phyloP scores from a whole-genome alignment of 176 grass and related monocot genomes.

The Avena insularis region DNA sequence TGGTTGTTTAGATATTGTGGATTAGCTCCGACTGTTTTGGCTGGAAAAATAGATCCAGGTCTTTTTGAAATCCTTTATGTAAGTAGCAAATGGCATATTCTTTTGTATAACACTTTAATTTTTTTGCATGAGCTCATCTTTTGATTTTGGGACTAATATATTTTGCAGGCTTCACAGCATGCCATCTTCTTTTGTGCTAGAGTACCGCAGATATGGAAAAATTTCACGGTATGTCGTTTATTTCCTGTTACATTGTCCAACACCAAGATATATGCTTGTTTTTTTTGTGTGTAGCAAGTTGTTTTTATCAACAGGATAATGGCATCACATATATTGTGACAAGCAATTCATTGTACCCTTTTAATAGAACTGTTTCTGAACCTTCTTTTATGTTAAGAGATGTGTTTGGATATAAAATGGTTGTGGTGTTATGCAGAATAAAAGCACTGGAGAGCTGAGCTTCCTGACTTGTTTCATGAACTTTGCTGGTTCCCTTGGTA shows the following conservation, averaged over 20 bases:
- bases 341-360: conserved; percentile 21
- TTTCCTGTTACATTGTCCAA: conserved; percentile 1
- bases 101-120: conserved; percentile 2
- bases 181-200: conserved; percentile 97
- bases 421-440: conserved; percentile 70
- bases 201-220: conserved; percentile 97
- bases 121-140: not conserved
- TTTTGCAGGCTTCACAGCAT: conserved; percentile 86
- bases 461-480: conserved; percentile 98
- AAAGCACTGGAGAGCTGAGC: conserved; percentile 88
- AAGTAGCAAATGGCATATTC: conserved; percentile 34
- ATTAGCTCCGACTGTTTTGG: conserved; percentile 80
- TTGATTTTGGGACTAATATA: conserved; percentile 26
- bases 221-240: conserved; percentile 65
- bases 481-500: conserved; percentile 89
- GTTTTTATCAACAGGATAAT: not conserved
- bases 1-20: conserved; percentile 73
- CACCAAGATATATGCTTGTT: conserved; percentile 6
- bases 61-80: conserved; percentile 98
- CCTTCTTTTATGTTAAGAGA: conserved; percentile 16
- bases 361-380: not conserved
- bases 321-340: not conserved
- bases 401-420: conserved; percentile 29
- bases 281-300: conserved; percentile 2
- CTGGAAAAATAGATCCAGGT: conserved; percentile 84